phyloP scores from a whole-genome alignment of 352 stramenopile species.

The Globisporangium takayamanum region DNA sequence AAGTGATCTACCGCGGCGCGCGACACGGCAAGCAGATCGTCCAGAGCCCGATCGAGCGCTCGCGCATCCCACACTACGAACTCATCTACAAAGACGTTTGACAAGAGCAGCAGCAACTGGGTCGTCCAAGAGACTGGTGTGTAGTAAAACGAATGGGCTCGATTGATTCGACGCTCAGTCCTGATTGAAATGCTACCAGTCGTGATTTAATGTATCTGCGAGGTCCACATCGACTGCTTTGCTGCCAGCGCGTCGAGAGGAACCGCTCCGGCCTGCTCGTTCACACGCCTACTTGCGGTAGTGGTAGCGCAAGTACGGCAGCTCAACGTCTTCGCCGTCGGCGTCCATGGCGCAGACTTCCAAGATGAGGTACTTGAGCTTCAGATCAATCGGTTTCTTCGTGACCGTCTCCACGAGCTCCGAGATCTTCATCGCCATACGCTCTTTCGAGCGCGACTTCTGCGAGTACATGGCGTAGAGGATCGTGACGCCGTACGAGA shows the following conservation, averaged over 20 bases:
- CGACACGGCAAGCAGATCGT: constrained; percentile 79
- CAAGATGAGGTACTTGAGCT: constrained; percentile 95
- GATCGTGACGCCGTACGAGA: constrained; percentile 94
- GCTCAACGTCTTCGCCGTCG: constrained; percentile 94
- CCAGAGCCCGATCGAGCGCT: constrained; percentile 68
- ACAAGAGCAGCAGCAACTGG: background rate
- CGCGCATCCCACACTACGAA: constrained; percentile 72
- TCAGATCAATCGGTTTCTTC: constrained; percentile 93
- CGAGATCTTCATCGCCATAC: constrained; percentile 96
- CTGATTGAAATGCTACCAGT: too few relatives aligned
- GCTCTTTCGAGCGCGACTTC: constrained; percentile 87
- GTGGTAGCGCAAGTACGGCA: constrained; percentile 93
- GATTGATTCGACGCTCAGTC: background rate
- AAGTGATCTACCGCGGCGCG: constrained; percentile 80
- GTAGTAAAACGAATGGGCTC: too few relatives aligned
- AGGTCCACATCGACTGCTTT: background rate
- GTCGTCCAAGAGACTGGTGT: too few relatives aligned
- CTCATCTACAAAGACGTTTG: constrained; percentile 83
- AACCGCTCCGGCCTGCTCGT: background rate
- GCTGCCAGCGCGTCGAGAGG: too few relatives aligned
- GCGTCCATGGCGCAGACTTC: constrained; percentile 96
- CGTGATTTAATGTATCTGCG: too few relatives aligned
- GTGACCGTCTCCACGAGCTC: constrained; percentile 94
- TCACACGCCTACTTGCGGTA: constrained; percentile 35
- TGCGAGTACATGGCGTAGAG: constrained; percentile 87